Conservation (phyloP, 345 rosid genomes). For the Lenwebbia sp. region DNA sequence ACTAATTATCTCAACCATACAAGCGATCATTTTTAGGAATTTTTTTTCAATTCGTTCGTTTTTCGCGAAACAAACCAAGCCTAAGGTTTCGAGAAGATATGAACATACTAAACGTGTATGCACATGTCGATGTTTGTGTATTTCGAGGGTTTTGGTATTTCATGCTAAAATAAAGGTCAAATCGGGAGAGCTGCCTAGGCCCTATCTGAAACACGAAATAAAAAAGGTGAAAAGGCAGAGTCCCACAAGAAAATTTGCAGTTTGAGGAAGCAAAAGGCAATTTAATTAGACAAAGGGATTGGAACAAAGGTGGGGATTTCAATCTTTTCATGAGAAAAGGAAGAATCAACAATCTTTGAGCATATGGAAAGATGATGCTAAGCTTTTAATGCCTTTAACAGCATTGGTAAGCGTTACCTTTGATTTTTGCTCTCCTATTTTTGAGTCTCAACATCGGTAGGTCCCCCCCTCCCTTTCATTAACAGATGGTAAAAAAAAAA, state of each 20-base stretch:
- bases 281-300: not conserved
- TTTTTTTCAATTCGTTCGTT: too few species aligned
- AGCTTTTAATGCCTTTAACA: not conserved
- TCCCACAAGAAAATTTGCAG: not conserved
- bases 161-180: not conserved
- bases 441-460: not conserved
- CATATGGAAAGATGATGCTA: not conserved
- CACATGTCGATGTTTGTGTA: not conserved
- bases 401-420: not conserved
- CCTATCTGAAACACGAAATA: not conserved
- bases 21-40: too few species aligned
- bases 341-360: not conserved
- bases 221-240: not conserved
- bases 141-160: not conserved
- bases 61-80: too few species aligned
- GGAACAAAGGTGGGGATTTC: not conserved
- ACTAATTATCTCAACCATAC: too few species aligned
- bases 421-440: not conserved
- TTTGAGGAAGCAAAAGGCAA: not conserved
- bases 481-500: not conserved
- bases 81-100: not conserved
- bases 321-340: not conserved
- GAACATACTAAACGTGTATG: not conserved
- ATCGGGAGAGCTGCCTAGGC: not conserved
- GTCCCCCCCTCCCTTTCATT: not conserved